Evolutionary conservation across 352 stramenopile species (phyloP).

Genomic region (Phytophthora brassicae): DNA sequence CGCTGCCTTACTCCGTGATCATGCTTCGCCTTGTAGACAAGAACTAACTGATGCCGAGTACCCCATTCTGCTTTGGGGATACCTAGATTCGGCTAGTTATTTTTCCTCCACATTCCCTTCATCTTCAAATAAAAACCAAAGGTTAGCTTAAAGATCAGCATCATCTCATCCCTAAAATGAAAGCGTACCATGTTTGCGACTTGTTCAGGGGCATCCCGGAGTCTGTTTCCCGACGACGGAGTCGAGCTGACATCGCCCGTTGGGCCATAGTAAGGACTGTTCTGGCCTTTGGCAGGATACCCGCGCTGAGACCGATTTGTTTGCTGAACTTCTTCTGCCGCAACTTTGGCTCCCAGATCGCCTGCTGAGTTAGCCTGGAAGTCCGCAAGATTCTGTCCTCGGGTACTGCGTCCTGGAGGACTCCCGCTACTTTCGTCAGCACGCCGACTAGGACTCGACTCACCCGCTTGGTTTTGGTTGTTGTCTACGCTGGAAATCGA

Average conservation of each 20-base stretch:
- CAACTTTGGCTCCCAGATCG: constrained; percentile 40
- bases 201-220: constrained; percentile 49
- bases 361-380: constrained; percentile 47
- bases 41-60: constrained; percentile 25
- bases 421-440: constrained; percentile 51
- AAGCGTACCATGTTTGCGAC: constrained; percentile 49
- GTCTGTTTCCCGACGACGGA: constrained; percentile 28
- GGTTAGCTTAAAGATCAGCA: constrained; percentile 2
- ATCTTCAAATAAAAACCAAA: constrained; percentile 37
- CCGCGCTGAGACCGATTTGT: constrained; percentile 36
- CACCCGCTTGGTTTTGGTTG: constrained; percentile 52
- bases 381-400: constrained; percentile 33
- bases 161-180: constrained; percentile 9
- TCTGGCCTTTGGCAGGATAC: constrained; percentile 44
- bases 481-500: constrained; percentile 81
- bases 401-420: constrained; percentile 30
- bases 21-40: constrained; percentile 35
- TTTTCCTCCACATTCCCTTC: constrained; percentile 82
- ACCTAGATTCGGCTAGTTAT: constrained; percentile 53
- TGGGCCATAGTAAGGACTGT: constrained; percentile 42
- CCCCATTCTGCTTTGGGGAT: constrained; percentile 8
- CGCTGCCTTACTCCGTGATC: constrained; percentile 26
- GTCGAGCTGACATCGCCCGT: constrained; percentile 34
- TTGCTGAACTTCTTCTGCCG: constrained; percentile 28
- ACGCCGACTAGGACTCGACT: constrained; percentile 31